These are phyloP conservation scores for Neofusicoccum umdonicola DNA, from an alignment of 2,329 filamentous ascomycete species.

Conservation along the genomic window DNA sequence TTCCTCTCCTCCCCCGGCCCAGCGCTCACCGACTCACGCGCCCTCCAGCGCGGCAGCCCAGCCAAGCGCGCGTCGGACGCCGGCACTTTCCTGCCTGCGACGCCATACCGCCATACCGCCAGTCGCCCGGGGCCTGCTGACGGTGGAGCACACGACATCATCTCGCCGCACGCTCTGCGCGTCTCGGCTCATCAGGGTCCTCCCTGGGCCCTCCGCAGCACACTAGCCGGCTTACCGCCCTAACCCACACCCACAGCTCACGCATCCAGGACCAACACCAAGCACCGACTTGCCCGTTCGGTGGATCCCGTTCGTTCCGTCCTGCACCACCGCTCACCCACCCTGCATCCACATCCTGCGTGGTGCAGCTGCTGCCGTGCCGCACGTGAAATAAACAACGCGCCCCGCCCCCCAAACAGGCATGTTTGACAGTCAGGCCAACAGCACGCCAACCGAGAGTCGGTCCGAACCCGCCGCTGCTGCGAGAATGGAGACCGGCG, in stretches of 20 bases:
- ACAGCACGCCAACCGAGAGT: not conserved
- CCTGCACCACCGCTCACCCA: not conserved
- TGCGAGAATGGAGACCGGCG: not conserved
- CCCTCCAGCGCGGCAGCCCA: not conserved
- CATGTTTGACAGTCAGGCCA: conserved; percentile 10
- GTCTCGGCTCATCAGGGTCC: conserved; percentile 5
- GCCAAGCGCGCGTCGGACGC: not conserved
- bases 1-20: not conserved
- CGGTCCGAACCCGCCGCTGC: not conserved
- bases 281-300: not conserved
- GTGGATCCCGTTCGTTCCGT: too few relatives aligned
- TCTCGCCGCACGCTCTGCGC: not conserved
- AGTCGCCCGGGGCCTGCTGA: not conserved
- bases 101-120: not conserved
- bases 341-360: not conserved
- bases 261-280: not conserved
- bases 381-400: conserved; percentile 9
- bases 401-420: not conserved
- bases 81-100: not conserved
- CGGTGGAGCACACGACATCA: not conserved
- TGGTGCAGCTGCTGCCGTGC: not conserved
- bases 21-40: not conserved
- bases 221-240: not conserved
- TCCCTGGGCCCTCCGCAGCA: not conserved
- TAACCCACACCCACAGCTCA: not conserved